Evolutionary conservation across 495 filamentous ascomycete species (phyloP), one percentile per base, ranked within the genome.

Genomic region (Penicillium maclennaniae): DNA sequence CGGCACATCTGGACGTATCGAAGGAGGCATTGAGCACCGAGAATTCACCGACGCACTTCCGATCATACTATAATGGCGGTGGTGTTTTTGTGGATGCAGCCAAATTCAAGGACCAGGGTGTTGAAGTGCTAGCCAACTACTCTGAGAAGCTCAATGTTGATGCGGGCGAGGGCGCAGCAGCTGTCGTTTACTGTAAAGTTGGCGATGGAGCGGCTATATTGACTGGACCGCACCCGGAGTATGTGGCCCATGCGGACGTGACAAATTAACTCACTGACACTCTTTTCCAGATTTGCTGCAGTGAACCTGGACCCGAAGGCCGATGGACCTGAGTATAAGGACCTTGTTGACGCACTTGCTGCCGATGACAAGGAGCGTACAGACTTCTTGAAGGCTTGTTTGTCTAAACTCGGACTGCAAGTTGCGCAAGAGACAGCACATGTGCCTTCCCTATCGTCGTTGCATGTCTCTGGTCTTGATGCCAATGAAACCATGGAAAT

Each of bases 141-240:
- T 80, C 77, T 0, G 85, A 87, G 43, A 73, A 85, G 7, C 66
- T 96, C n/a, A 82, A 86, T 55, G 88, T 96, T 17, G 83, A 92
- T 48, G 75, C 85, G 2, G 92, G 90, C 6, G 74, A 81, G 38
- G 82, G 76, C 5, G 62, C 67, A 17, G 92, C 92, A 8, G 92
- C 93, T 9, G 77, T 95, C 3, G 85, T 98, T 9, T 95, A 92
- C 64, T 87, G 92, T 60, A 88, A 89, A 60, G 79, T 96, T 34
- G 92, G 91, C 1, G 82, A 90, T n/a, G 93, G 93, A 19, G 76
- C 77, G 21, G 89, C 83, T 1, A 71, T 97, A 19, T 71, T 98
- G 28, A 95, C 88, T 1, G 90, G 92, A 0, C 88, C 92, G 39
- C 95, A 98, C 77, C 92, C 93, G 43, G 95, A 98, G 89, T 96